These are phyloP conservation scores for Eutypella sp. DNA, from an alignment of 2,329 filamentous ascomycete species.

Conservation along the genomic window DNA sequence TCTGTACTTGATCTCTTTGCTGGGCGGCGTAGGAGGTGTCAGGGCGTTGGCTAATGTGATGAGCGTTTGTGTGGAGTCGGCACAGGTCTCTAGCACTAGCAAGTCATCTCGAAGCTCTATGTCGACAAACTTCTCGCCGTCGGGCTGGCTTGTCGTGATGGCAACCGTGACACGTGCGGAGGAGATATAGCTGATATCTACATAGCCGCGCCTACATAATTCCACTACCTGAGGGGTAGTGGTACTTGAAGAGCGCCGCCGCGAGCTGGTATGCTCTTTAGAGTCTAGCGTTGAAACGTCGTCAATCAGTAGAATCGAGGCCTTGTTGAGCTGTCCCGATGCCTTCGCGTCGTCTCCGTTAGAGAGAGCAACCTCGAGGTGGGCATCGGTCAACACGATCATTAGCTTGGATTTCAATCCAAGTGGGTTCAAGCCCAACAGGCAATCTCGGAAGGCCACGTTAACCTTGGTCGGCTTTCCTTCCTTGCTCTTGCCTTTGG, in stretches of 20 bases:
- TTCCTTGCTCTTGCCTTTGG: conserved; percentile 24
- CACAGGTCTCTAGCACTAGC: conserved; percentile 88
- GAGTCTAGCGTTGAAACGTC: conserved; percentile 49
- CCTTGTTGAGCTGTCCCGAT: conserved; percentile 67
- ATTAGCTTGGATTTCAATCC: conserved; percentile 70
- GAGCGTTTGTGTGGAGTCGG: conserved; percentile 92
- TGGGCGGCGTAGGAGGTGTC: conserved; percentile 77
- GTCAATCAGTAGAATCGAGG: conserved; percentile 78
- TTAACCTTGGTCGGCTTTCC: conserved; percentile 62
- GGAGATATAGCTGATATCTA: conserved; percentile 82
- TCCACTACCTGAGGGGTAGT: conserved; percentile 49
- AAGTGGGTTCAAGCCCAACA: conserved; percentile 79
- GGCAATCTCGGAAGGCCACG: conserved; percentile 73
- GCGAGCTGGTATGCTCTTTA: conserved; percentile 34
- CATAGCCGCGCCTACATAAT: conserved; percentile 66
- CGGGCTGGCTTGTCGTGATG: conserved; percentile 49
- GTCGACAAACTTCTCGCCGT: conserved; percentile 64
- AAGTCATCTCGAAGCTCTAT: conserved; percentile 82
- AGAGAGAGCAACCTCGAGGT: conserved; percentile 62
- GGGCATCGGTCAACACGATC: conserved; percentile 73
- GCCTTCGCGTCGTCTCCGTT: conserved; percentile 60
- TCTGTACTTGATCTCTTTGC: conserved; percentile 76
- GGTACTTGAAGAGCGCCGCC: conserved; percentile 31
- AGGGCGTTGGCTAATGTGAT: conserved; percentile 74
- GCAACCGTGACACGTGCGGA: conserved; percentile 67